Evolutionary conservation across 352 stramenopile genomes (phyloP).

Genomic region (Phytophthora agathidicida): DNA sequence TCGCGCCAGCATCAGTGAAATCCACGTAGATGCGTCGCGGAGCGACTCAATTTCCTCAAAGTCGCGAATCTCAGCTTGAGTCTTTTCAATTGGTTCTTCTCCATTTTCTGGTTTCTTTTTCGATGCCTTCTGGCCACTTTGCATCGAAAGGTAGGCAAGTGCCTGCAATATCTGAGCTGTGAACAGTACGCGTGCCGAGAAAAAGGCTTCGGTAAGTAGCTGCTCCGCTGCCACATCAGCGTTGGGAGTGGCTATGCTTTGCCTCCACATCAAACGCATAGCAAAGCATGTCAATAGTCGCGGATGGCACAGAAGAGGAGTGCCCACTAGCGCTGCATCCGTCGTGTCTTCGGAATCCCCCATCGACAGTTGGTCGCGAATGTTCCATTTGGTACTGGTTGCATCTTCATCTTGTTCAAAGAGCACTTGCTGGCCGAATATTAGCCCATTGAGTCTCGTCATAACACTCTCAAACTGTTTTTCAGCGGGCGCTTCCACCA

Average conservation of each 20-base stretch:
- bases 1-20: conserved; percentile 51
- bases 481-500: conserved; percentile 43
- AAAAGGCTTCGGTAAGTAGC: conserved; percentile 61
- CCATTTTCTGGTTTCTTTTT: background rate
- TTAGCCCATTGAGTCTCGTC: conserved; percentile 52
- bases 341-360: conserved; percentile 25
- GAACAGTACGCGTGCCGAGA: conserved; percentile 58
- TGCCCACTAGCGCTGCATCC: conserved; percentile 31
- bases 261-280: conserved; percentile 53
- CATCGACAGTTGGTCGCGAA: conserved; percentile 6
- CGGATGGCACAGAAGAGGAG: conserved; percentile 57
- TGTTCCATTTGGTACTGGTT: conserved; percentile 12
- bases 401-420: conserved; percentile 67
- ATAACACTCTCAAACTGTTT: conserved; percentile 58
- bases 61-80: conserved; percentile 32
- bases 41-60: conserved; percentile 68
- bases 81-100: conserved; percentile 1
- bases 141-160: conserved; percentile 44
- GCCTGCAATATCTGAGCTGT: conserved; percentile 67
- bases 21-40: conserved; percentile 59
- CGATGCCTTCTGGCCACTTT: conserved; percentile 8
- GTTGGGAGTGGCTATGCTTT: conserved; percentile 36
- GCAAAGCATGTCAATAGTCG: conserved; percentile 61
- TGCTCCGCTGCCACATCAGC: conserved; percentile 40
- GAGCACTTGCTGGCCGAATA: conserved; percentile 79